phyloP scores from a whole-genome alignment of 208 protist genomes.

The Naegleria fowleri region DNA sequence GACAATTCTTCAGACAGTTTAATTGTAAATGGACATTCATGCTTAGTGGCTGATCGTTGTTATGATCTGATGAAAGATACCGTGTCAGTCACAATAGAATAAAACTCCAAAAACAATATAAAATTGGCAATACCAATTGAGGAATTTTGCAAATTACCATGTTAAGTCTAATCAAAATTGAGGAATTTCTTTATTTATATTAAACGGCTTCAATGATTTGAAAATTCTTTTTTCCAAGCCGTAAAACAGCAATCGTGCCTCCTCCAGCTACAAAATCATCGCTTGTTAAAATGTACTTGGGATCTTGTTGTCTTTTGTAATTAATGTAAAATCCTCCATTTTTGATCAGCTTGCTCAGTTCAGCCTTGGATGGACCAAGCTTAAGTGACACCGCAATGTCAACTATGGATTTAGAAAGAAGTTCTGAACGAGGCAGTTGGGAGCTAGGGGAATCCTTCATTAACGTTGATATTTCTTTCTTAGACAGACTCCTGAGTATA shows the following conservation, averaged over 20 bases:
- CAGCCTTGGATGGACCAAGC: neutral
- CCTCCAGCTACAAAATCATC: neutral
- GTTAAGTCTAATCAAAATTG: neutral
- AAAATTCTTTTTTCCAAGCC: conserved; percentile 29
- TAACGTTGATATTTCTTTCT: neutral
- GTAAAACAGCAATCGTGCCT: neutral
- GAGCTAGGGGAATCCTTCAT: neutral
- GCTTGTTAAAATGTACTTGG: neutral
- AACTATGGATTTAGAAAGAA: neutral
- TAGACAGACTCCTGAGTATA: neutral
- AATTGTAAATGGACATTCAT: neutral
- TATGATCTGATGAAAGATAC: neutral
- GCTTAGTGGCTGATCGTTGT: neutral
- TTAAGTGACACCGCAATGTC: neutral
- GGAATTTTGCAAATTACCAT: too few relatives aligned
- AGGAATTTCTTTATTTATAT: neutral
- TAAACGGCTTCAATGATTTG: conserved; percentile 8
- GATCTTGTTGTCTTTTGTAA: neutral
- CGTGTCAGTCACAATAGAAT: neutral
- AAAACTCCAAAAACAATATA: neutral
- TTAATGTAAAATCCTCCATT: conserved; percentile 20
- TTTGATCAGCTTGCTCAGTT: neutral
- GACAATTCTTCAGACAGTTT: neutral
- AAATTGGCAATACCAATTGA: too few relatives aligned
- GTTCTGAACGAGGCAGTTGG: neutral